Evolutionary conservation across 2,329 filamentous ascomycete species (phyloP).

Genomic region (Beauveria rudraprayagi): DNA sequence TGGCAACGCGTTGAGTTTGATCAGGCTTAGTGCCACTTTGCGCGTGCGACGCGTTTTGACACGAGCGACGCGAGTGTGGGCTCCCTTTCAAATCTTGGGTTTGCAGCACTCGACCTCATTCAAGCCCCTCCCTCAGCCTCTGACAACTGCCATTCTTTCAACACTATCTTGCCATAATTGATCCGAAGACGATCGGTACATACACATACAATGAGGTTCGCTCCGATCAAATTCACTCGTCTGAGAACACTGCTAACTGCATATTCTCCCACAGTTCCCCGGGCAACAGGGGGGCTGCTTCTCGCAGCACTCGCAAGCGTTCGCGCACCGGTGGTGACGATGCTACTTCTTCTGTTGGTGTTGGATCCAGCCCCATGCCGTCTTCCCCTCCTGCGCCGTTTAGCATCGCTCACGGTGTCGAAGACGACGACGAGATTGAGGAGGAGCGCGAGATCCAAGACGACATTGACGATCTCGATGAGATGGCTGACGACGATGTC

Average conservation of each 20-base stretch:
- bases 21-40: constrained; percentile 35
- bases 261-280: constrained; percentile 57
- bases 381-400: constrained; percentile 55
- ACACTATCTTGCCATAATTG: neutral
- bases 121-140: neutral
- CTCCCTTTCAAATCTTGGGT: constrained; percentile 10
- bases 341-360: constrained; percentile 40
- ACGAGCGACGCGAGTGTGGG: constrained; percentile 3
- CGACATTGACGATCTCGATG: constrained; percentile 69
- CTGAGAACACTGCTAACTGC: neutral
- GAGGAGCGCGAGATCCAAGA: constrained; percentile 65
- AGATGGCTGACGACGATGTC: constrained; percentile 73
- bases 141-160: neutral
- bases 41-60: constrained; percentile 24
- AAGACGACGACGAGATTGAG: constrained; percentile 64
- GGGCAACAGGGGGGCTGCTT: constrained; percentile 64
- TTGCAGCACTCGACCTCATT: neutral
- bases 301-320: constrained; percentile 46
- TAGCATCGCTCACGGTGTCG: constrained; percentile 56
- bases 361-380: constrained; percentile 55
- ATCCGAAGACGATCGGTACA: neutral
- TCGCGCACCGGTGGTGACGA: constrained; percentile 45
- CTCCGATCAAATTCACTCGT: neutral
- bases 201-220: constrained; percentile 8
- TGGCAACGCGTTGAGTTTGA: constrained; percentile 18